Conservation (phyloP, 2,329 filamentous ascomycete genomes). For the Fusarium sp. region DNA sequence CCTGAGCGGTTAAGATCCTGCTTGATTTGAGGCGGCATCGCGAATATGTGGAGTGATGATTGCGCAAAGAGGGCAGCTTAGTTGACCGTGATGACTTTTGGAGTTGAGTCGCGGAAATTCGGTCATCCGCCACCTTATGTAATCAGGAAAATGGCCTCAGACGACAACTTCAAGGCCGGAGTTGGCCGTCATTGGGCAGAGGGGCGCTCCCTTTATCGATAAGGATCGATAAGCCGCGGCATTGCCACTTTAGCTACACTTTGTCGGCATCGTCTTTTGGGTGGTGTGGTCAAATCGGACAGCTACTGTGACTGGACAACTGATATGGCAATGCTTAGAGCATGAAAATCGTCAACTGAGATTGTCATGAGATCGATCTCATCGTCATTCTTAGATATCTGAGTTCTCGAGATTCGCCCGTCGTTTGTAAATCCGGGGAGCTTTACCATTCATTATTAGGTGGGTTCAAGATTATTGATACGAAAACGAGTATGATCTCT, state of each 20-base stretch:
- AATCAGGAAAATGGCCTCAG: constrained; percentile 37
- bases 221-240: constrained; percentile 50
- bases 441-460: neutral
- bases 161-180: constrained; percentile 13
- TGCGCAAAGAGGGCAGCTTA: constrained; percentile 31
- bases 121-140: constrained; percentile 50
- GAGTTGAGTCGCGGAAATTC: constrained; percentile 48
- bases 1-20: constrained; percentile 95
- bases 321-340: neutral
- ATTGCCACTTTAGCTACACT: neutral
- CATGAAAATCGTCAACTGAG: neutral
- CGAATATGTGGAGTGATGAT: constrained; percentile 40
- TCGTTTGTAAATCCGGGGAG: constrained; percentile 1
- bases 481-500: constrained; percentile 11
- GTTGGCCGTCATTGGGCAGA: constrained; percentile 40
- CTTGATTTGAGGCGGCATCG: constrained; percentile 93
- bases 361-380: constrained; percentile 3
- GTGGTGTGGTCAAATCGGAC: no score
- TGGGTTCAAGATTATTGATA: neutral
- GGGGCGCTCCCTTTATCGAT: neutral
- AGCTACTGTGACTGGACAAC: constrained; percentile 2
- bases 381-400: neutral
- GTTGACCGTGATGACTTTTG: constrained; percentile 46
- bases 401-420: neutral
- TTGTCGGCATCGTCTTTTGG: no score